phyloP scores from a whole-genome alignment of 257 asterid genomes.

The Nicotiana attenuata region DNA sequence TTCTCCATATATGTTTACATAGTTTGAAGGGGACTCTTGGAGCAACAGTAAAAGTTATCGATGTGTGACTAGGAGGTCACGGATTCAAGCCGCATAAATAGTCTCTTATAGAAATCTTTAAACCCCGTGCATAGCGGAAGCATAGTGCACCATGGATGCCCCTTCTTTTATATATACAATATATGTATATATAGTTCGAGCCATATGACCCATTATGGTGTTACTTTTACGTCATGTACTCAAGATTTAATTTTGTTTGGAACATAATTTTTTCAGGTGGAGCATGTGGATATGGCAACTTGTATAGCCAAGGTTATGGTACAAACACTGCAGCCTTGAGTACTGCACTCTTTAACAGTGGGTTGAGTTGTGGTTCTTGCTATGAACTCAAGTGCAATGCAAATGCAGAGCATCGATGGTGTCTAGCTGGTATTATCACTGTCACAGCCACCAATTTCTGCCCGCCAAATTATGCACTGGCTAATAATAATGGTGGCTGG shows the following conservation, averaged over 20 bases:
- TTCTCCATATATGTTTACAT: too few relatives aligned
- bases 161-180: too few relatives aligned
- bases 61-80: too few relatives aligned
- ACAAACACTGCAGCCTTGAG: constrained; percentile 53
- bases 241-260: neutral
- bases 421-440: constrained; percentile 31
- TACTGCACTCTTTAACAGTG: constrained; percentile 38
- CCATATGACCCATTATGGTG: neutral
- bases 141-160: too few relatives aligned
- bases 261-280: constrained; percentile 31
- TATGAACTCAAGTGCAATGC: constrained; percentile 34
- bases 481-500: constrained; percentile 53
- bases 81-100: too few relatives aligned
- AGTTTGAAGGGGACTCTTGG: too few relatives aligned
- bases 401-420: constrained; percentile 25
- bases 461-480: constrained; percentile 50
- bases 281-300: constrained; percentile 58
- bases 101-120: too few relatives aligned
- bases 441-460: constrained; percentile 59
- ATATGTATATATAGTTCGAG: neutral
- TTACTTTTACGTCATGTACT: neutral
- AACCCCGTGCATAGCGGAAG: too few relatives aligned
- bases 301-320: constrained; percentile 56
- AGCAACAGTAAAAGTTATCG: too few relatives aligned
- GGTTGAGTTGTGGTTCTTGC: constrained; percentile 57